A percentile compares a stretch with the other conserved stretches of the same genome.
These are phyloP conservation scores for Solanum commersonii DNA, from an alignment of 257 asterid species.

Conservation along the genomic window DNA sequence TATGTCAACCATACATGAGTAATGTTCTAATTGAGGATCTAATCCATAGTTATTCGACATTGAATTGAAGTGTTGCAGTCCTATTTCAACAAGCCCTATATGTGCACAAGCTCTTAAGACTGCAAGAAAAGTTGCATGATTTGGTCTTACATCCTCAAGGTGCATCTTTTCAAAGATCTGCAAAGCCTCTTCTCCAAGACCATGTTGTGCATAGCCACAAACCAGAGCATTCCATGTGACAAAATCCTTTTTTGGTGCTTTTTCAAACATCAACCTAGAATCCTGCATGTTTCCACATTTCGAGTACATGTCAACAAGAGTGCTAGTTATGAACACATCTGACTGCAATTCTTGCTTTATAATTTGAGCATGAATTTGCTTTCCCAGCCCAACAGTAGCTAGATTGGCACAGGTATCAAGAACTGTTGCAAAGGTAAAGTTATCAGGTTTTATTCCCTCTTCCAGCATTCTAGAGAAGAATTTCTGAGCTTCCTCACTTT, in stretches of 20 bases:
- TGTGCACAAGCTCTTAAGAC: constrained; percentile 92
- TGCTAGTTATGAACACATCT: constrained; percentile 68
- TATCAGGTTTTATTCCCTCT: constrained; percentile 60
- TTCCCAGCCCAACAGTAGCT: constrained; percentile 77
- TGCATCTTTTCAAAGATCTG: constrained; percentile 50
- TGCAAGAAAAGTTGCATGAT: constrained; percentile 80
- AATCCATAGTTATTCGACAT: constrained; percentile 47
- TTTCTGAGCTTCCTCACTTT: constrained; percentile 70
- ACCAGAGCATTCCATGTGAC: constrained; percentile 88
- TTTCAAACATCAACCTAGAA: constrained; percentile 55
- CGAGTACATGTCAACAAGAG: constrained; percentile 94
- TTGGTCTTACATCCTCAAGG: constrained; percentile 38
- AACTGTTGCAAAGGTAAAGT: constrained; percentile 81
- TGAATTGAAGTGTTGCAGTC: constrained; percentile 44
- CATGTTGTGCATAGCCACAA: constrained; percentile 83
- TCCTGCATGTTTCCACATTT: constrained; percentile 82
- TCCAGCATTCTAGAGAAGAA: constrained; percentile 57
- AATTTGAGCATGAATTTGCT: constrained; percentile 84
- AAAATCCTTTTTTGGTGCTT: constrained; percentile 51
- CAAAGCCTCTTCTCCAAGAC: constrained; percentile 62
- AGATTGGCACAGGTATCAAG: constrained; percentile 82
- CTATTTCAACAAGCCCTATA: constrained; percentile 59
- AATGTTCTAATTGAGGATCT: constrained; percentile 75
- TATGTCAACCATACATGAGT: constrained; percentile 80
- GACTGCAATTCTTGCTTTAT: constrained; percentile 72